Conservation (phyloP, 306 rosid species). For the Lagenaria siceraria region DNA sequence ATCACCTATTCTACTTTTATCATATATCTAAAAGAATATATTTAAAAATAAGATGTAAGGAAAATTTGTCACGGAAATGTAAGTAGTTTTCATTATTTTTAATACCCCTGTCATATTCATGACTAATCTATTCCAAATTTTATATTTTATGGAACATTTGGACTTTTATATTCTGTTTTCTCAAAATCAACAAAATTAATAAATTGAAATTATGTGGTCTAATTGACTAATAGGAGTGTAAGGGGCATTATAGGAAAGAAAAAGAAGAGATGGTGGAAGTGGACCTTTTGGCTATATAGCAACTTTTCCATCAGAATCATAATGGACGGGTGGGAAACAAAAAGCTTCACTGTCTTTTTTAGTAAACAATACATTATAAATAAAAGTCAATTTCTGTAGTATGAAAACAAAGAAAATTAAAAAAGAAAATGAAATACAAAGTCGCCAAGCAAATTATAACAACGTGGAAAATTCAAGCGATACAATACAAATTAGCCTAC, state of each 20-base stretch:
- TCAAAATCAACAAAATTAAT: not conserved
- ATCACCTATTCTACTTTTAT: too few relatives aligned
- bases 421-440: not conserved
- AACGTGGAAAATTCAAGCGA: not conserved
- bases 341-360: not conserved
- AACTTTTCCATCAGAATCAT: not conserved
- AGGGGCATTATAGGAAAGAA: not conserved
- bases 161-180: not conserved
- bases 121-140: not conserved
- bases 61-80: too few relatives aligned
- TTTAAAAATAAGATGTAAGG: too few relatives aligned
- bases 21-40: too few relatives aligned
- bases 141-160: not conserved
- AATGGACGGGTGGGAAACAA: not conserved
- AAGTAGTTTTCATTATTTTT: too few relatives aligned
- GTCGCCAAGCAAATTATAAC: not conserved
- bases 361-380: not conserved
- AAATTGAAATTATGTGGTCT: not conserved
- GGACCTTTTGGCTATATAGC: not conserved
- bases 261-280: not conserved
- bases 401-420: not conserved
- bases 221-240: not conserved
- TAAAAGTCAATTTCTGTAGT: not conserved
- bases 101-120: too few relatives aligned
- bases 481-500: not conserved